phyloP scores from a whole-genome alignment of 768 basidiomycete species.

The Leucocoprinus sp. region DNA sequence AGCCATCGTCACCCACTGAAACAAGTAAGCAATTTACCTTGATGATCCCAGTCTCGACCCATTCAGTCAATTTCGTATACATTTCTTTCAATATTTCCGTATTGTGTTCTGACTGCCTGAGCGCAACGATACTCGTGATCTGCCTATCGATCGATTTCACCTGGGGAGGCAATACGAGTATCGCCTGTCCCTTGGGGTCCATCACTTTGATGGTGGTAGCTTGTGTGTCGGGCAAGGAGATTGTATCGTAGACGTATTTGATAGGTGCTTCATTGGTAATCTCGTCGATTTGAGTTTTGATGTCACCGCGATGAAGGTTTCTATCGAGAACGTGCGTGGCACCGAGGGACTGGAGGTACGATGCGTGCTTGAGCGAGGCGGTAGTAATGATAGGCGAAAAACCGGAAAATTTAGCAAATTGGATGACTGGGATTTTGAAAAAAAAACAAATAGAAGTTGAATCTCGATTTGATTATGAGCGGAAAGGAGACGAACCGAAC shows the following conservation, averaged over 20 bases:
- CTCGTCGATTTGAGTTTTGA: constrained; percentile 15
- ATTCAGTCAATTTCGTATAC: constrained; percentile 18
- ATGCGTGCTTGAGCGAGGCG: constrained; percentile 23
- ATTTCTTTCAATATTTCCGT: constrained; percentile 14
- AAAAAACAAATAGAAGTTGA: background rate
- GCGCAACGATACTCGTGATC: constrained; percentile 14
- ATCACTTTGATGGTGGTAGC: constrained; percentile 19
- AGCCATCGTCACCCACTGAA: background rate
- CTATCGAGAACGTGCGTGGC: constrained; percentile 33
- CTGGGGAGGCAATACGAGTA: constrained; percentile 24
- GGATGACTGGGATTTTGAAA: constrained; percentile 25
- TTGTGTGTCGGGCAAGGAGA: constrained; percentile 19
- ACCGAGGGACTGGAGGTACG: constrained; percentile 26
- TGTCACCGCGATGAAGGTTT: constrained; percentile 11
- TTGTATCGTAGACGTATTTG: constrained; percentile 21
- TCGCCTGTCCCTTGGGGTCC: constrained; percentile 27
- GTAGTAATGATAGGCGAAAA: constrained; percentile 35
- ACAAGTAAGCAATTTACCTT: constrained; percentile 18
- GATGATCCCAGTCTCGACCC: constrained; percentile 26
- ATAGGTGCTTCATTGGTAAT: constrained; percentile 15
- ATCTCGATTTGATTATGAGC: no score
- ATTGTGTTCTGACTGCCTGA: constrained; percentile 18
- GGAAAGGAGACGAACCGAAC: constrained; percentile 14
- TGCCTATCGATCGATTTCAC: constrained; percentile 13
- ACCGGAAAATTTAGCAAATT: constrained; percentile 26